Evolutionary conservation across 2,329 filamentous ascomycete species (phyloP).

Genomic region (Talaromyces sp.): DNA sequence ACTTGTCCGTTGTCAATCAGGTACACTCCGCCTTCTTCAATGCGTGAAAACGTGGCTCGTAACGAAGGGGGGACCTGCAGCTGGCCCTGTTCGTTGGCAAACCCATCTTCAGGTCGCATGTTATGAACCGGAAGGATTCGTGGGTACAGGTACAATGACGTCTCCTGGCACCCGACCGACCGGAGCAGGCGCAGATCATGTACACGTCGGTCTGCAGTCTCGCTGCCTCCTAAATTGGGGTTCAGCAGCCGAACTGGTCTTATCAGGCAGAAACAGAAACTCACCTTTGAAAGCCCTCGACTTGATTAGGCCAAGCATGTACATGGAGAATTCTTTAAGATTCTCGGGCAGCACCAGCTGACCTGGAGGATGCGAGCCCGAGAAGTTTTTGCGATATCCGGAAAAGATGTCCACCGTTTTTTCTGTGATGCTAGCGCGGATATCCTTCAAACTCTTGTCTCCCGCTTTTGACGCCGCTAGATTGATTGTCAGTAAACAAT

Average conservation of each 20-base stretch:
- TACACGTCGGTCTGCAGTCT: constrained; percentile 83
- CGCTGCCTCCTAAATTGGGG: constrained; percentile 52
- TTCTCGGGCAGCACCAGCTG: constrained; percentile 94
- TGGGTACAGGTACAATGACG: constrained; percentile 90
- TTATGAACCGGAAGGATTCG: constrained; percentile 90
- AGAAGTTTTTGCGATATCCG: constrained; percentile 88
- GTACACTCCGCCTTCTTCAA: constrained; percentile 91
- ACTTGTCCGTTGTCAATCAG: constrained; percentile 93
- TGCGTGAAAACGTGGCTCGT: constrained; percentile 76
- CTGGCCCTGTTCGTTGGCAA: constrained; percentile 86
- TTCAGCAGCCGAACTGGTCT: not conserved
- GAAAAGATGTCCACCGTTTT: constrained; percentile 90
- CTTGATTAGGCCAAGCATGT: constrained; percentile 84
- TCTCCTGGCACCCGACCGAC: constrained; percentile 77
- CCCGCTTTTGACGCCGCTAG: constrained; percentile 74
- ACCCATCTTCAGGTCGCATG: constrained; percentile 79
- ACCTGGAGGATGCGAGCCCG: constrained; percentile 77
- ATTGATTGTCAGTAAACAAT: constrained; percentile 16
- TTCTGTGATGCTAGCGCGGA: constrained; percentile 76
- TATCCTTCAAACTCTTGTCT: constrained; percentile 74
- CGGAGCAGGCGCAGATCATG: constrained; percentile 89
- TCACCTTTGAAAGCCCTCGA: constrained; percentile 79
- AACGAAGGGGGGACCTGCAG: constrained; percentile 75
- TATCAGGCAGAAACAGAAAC: constrained; percentile 2
- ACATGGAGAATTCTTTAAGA: constrained; percentile 95